Conservation (phyloP, 768 basidiomycete genomes). For the Agrocybe chaxingu region DNA sequence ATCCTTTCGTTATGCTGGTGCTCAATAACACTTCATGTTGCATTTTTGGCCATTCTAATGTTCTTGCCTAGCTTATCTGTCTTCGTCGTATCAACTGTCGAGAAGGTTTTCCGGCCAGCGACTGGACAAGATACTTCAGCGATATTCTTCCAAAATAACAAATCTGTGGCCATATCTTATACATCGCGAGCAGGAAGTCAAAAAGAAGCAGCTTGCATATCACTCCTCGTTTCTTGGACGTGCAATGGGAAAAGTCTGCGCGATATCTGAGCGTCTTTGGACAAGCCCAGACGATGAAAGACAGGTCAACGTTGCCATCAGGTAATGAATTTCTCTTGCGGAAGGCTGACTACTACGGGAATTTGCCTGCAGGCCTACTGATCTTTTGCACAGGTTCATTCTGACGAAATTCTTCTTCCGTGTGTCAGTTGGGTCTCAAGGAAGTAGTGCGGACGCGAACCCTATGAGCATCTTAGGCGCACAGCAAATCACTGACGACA, state of each 20-base stretch:
- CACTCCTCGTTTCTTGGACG: conserved; percentile 47
- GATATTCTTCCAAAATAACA: conserved; percentile 41
- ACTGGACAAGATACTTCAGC: conserved; percentile 33
- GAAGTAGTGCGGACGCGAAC: conserved; percentile 21
- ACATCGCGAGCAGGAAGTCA: conserved; percentile 43
- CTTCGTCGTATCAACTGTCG: conserved; percentile 48
- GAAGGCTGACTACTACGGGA: not conserved
- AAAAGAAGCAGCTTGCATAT: conserved; percentile 35
- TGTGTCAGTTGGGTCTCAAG: conserved; percentile 43
- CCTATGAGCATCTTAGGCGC: conserved; percentile 36
- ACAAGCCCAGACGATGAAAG: conserved; percentile 53
- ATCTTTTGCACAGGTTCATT: conserved; percentile 49
- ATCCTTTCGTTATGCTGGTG: conserved; percentile 13
- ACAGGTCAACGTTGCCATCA: conserved; percentile 53
- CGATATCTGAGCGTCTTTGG: conserved; percentile 52
- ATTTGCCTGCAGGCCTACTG: not conserved
- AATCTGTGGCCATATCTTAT: conserved; percentile 75
- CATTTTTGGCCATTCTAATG: not conserved
- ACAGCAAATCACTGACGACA: conserved; percentile 49
- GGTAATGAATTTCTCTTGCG: conserved; percentile 34
- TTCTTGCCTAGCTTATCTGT: conserved; percentile 51
- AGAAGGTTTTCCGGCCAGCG: conserved; percentile 49
- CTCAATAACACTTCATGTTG: not conserved
- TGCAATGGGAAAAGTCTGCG: conserved; percentile 26
- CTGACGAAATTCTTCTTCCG: conserved; percentile 62